Conservation (phyloP, 179 eudicot genomes). For the Patellifolia procumbens region DNA sequence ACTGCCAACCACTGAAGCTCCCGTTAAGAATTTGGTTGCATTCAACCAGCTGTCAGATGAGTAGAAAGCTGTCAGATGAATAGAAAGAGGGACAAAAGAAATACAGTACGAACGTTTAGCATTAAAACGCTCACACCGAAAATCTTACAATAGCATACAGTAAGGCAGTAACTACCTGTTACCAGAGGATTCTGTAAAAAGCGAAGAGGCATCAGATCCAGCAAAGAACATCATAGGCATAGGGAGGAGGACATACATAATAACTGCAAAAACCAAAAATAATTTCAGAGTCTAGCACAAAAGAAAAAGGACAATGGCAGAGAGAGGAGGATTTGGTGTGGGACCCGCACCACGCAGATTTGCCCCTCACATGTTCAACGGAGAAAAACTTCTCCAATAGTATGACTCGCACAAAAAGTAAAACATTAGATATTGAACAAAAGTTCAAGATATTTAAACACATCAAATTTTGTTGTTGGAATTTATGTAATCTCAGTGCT, state of each 20-base stretch:
- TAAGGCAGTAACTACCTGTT: constrained; percentile 43
- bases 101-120: not conserved
- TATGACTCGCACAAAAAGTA: not conserved
- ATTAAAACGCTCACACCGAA: not conserved
- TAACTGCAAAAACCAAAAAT: constrained; percentile 47
- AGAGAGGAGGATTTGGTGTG: no score
- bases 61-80: constrained; percentile 45
- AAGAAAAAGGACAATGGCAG: not conserved
- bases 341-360: no score
- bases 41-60: constrained; percentile 68
- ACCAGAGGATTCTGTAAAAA: constrained; percentile 65
- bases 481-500: not conserved
- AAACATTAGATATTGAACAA: not conserved
- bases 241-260: constrained; percentile 87
- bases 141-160: constrained; percentile 3
- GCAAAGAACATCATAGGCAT: constrained; percentile 92
- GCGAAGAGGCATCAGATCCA: constrained; percentile 69
- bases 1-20: constrained; percentile 89
- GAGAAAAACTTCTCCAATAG: no score
- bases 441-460: no score
- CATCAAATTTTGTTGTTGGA: not conserved
- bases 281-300: constrained; percentile 3
- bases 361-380: no score
- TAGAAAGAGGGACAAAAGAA: constrained; percentile 8
- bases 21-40: constrained; percentile 81